Base-by-base conservation (phyloP, 345 rosid species). In the Hibiscus syriacus region DNA sequence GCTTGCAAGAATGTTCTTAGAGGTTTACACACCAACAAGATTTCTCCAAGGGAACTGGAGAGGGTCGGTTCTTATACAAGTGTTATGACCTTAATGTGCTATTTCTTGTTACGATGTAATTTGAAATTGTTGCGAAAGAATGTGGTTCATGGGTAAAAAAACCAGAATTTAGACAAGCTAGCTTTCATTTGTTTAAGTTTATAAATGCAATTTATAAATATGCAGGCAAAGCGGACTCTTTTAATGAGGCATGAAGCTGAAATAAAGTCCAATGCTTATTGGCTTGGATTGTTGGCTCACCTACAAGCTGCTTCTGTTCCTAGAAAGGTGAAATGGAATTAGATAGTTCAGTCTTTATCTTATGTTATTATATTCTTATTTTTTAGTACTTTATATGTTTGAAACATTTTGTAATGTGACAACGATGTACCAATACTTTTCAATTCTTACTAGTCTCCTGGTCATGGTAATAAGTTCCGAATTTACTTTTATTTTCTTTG, bases 181-280 rank as follows among this genome's bases (percentile, higher is more conserved):
- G 70, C 41, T 32, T 13, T 67, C 9, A 52, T 13, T 54, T 50
- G 34, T 52, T 67, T 32, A 64, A 36, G 53, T 27, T 36, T 22
- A 7, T 29, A 39, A 52, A 66, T 64, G n/a, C 14, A 36, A 58
- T 54, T 52, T 70, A 54, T 68, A 26, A 22, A 68, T 63, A 19
- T 57, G 69, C 90, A 94, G 99, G 99, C 99, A 70, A 95, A 86
- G 76, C 84, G 97, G 49, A 92, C 99, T 43, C 90, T 95, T 67
- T 81, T 95, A 39, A 92, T 95, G 99, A 88, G 98, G 70, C 99
- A 95, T 79, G 99, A 95, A 82, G 98, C 98, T 66, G 99, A 95
- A 76, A 83, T 92, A 23, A 95, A 95, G 83, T 92, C 99, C 72
- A 95, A 95, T 81, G 96, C 97, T 6, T 95, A 95, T 76, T 95